Evolutionary conservation across 192 early-diverging fungal genomes (phyloP).

Genomic region (Dispira simplex): DNA sequence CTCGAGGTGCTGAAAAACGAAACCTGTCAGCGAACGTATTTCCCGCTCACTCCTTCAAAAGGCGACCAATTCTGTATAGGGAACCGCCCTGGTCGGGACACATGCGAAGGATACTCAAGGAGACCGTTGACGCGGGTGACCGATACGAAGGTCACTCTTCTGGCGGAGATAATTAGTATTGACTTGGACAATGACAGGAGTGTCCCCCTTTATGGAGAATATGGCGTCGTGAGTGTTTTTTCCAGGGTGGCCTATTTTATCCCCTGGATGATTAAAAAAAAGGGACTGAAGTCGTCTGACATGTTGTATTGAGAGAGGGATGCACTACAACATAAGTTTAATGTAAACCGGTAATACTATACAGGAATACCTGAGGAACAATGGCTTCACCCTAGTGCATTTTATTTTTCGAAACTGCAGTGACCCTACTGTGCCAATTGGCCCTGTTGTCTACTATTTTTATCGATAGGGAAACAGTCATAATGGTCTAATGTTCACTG

Average conservation of each 20-base stretch:
- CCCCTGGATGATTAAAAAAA: constrained; percentile 17
- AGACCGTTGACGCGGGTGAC: constrained; percentile 20
- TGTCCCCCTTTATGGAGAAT: constrained; percentile 17
- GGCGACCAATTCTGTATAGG: constrained; percentile 24
- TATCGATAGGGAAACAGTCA: too few relatives aligned
- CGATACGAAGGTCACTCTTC: constrained; percentile 10
- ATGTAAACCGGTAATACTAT: too few relatives aligned
- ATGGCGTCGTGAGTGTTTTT: constrained; percentile 21
- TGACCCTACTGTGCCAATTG: too few relatives aligned
- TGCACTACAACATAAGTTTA: too few relatives aligned
- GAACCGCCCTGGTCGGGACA: constrained; percentile 18
- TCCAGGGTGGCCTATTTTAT: constrained; percentile 22
- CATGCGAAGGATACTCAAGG: constrained; percentile 27
- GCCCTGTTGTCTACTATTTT: too few relatives aligned
- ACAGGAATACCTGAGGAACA: too few relatives aligned
- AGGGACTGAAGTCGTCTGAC: constrained; percentile 12
- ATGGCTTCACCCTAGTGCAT: too few relatives aligned
- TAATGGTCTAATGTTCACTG: too few relatives aligned
- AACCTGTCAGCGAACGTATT: constrained; percentile 14
- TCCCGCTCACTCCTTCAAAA: constrained; percentile 8
- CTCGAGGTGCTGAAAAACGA: constrained; percentile 11
- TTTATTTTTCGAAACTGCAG: too few relatives aligned
- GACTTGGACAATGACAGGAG: not conserved
- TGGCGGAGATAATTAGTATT: constrained; percentile 21
- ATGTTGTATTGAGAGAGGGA: constrained; percentile 1